Percentiles rank a stretch among this genome's conserved stretches.
phyloP scores from a whole-genome alignment of 2,329 filamentous ascomycete genomes.

The Lasiodiplodia sp. region DNA sequence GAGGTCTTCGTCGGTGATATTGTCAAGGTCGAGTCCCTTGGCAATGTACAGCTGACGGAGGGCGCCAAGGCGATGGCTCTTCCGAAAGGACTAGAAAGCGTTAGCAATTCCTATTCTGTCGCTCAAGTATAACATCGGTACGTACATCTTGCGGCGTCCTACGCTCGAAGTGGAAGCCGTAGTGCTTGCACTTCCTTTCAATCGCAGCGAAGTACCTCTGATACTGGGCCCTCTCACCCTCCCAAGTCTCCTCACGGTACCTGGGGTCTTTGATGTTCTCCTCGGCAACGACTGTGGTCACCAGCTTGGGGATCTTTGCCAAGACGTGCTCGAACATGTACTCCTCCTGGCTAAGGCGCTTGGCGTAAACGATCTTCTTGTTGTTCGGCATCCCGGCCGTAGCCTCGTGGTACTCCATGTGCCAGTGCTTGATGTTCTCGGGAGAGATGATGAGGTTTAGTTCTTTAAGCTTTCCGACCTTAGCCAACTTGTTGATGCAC shows the following conservation, averaged over 20 bases:
- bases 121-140: neutral
- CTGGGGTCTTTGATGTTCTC: neutral
- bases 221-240: neutral
- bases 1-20: neutral
- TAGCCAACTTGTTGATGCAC: neutral
- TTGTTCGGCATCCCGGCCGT: neutral
- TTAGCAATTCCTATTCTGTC: neutral
- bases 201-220: neutral
- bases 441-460: constrained; percentile 1
- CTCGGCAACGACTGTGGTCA: neutral
- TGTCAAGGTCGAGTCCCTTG: neutral
- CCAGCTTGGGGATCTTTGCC: neutral
- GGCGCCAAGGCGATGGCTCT: neutral
- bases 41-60: neutral
- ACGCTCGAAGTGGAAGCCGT: constrained; percentile 1
- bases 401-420: neutral
- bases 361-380: neutral
- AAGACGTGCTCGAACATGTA: neutral
- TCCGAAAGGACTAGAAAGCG: neutral
- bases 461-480: neutral
- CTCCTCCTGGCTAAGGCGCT: constrained; percentile 1
- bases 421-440: neutral
- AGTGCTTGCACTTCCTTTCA: neutral
- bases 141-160: neutral
- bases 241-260: too few relatives aligned